Conservation (phyloP, 129 eudicot species). For the Erigeron canadensis region DNA sequence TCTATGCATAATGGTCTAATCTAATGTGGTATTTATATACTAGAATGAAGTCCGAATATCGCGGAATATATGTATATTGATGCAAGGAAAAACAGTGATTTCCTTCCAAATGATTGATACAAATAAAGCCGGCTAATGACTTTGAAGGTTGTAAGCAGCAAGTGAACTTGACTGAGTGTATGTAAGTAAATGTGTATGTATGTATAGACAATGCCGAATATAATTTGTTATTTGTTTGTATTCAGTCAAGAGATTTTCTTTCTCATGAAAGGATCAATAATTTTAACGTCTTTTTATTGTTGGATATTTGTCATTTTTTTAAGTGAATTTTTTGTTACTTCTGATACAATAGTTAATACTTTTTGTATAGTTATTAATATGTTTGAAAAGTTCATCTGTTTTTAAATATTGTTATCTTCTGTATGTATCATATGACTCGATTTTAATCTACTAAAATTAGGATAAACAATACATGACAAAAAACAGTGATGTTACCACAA, state of each 20-base stretch:
- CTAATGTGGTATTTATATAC: slow-evolving; percentile 19
- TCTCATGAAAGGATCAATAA: background rate
- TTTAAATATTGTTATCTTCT: too few species aligned
- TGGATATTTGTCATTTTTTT: background rate
- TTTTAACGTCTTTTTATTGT: background rate
- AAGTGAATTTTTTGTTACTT: too few species aligned
- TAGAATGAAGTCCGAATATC: background rate
- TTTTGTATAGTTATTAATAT: too few species aligned
- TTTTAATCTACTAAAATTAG: too few species aligned
- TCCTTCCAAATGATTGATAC: slow-evolving; percentile 7
- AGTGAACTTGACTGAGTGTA: slow-evolving; percentile 9
- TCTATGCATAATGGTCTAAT: background rate
- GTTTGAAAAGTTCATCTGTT: too few species aligned
- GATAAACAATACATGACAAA: too few species aligned
- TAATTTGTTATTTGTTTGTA: background rate
- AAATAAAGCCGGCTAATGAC: slow-evolving; percentile 33
- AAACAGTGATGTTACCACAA: too few species aligned
- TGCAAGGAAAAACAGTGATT: slow-evolving; percentile 5
- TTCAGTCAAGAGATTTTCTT: slow-evolving; percentile 11
- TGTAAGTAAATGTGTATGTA: background rate
- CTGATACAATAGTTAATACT: too few species aligned
- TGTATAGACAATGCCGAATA: background rate
- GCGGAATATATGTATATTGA: slow-evolving; percentile 14
- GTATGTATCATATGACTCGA: too few species aligned
- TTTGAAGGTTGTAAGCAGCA: slow-evolving; percentile 6